Evolutionary conservation across 441 rosid species (phyloP), one percentile per base, ranked within the genome.

Genomic region (Erysimum cheiri): DNA sequence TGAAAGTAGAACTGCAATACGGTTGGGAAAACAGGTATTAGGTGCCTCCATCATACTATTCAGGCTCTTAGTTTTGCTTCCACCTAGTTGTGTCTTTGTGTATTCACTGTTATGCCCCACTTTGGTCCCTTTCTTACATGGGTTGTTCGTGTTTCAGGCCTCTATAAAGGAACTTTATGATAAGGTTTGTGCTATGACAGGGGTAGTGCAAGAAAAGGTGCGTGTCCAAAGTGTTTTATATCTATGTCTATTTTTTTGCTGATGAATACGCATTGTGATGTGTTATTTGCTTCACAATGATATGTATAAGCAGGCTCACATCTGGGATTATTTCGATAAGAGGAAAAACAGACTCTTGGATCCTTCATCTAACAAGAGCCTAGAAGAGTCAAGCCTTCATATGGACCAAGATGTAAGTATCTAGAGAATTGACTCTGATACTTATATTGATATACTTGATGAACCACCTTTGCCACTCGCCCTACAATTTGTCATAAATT

Each of bases 381-480:
- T 94, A 65, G 97, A 91, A 63, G 92, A 85, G 54, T 79, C 85
- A 13, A 63, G 83, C 66, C 84, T 93, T 83, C 90, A 85, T 72
- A 88, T 93, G 93, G 95, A 93, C 87, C 97, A 91, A 81, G 80
- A 91, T 82, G 98, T 83, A 60, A 54, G 83, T 71, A 78, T 88
- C 81, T 89, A 83, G 80, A 89, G 84, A 55, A 15, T 32, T 39
- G 17, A 24, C 41, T 63, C 60, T 58, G 41, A 46, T 28, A 55
- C 49, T 26, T 67, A 31, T 39, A 49, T 37, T 73, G 52, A 19
- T 1, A 53, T 35, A 4, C 5, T 60, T 52, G 61, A 54, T 1
- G 55, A 44, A 33, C 13, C 15, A 31, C 48, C 10, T 41, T 13
- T 52, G 14, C 53, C 50, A 12, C 22, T 31, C 52, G 24, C 35